phyloP scores from a whole-genome alignment of 2,329 filamentous ascomycete species.

The Madurella fahalii region DNA sequence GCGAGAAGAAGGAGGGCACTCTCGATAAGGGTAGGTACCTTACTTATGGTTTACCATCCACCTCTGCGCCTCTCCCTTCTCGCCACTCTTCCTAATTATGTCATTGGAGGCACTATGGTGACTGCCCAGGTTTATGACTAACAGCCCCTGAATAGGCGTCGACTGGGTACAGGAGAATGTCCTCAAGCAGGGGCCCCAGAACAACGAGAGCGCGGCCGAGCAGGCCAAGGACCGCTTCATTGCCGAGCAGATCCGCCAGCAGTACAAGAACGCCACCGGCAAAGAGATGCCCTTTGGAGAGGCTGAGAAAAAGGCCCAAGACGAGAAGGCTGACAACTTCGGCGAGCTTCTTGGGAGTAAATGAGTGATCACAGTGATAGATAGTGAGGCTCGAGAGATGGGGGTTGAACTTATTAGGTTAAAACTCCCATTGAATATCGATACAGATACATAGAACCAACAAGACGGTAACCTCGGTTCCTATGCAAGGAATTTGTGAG shows the following conservation, averaged over 20 bases:
- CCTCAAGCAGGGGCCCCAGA: slow-evolving; percentile 64
- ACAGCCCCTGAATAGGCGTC: slow-evolving; percentile 59
- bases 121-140: too few species aligned
- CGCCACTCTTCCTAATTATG: background rate
- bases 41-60: background rate
- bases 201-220: slow-evolving; percentile 68
- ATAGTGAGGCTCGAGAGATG: too few species aligned
- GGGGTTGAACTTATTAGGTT: too few species aligned
- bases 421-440: too few species aligned
- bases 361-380: too few species aligned
- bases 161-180: slow-evolving; percentile 75
- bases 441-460: too few species aligned
- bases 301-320: too few species aligned
- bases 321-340: too few species aligned
- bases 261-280: slow-evolving; percentile 73
- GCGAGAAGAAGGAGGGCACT: slow-evolving; percentile 78
- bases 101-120: background rate
- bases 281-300: too few species aligned
- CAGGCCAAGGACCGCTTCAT: slow-evolving; percentile 82
- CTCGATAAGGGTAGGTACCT: slow-evolving; percentile 67
- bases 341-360: too few species aligned
- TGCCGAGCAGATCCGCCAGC: slow-evolving; percentile 63
- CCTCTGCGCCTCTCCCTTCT: background rate
- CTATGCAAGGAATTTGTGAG: too few species aligned
- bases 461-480: too few species aligned